Base-by-base conservation (phyloP, 2,329 filamentous ascomycete genomes). In the Trichoderma citrinoviride region DNA sequence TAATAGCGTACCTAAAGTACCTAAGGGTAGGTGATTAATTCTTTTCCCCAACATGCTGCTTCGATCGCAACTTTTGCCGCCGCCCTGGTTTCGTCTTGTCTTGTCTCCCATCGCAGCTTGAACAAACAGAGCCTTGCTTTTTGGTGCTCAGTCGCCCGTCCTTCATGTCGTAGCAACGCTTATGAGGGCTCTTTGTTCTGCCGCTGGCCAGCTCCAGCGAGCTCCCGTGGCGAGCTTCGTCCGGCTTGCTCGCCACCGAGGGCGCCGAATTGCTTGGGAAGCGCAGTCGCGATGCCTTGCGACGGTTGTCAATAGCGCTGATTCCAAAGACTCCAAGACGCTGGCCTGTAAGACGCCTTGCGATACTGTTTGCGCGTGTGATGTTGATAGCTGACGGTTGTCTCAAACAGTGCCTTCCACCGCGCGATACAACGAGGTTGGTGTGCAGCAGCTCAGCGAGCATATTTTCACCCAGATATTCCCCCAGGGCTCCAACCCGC, bases 401-500 rank as follows among this genome's bases (percentile, higher is more conserved):
- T 33, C 41, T 12, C 25, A 23, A 21, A 33, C 67, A 83, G 80
- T 85, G 33, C 73, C 78, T 0, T 83, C 85, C 7, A 78, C 84
- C 64, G 82, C 92, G 55, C 88, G 95, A 69, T 92, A 90, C 80
- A 99, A 96, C 78, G 91, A 96, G 70, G 93, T 99, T 71, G 92
- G 92, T 61, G 92, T 99, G 44, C 95, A 99, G 78, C 94, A 98
- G 73, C 81, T 99, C 70, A 97, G 93, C 81, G 83, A 84, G 66
- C 85, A 93, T 80, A 83, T 99, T 50, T 91, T 94, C 76, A 75
- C 85, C 1, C 95, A 98, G 77, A 80, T 99, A 47, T 99, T 99
- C 73, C 86, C 85, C 5, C 78, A 81, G 44, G 80, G 79, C 54
- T 73, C 77, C 67, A 77, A 82, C 12, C 80, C 85, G 3, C 84